A percentile compares a stretch with the other conserved stretches of the same genome.
These are phyloP conservation scores for Cyclaneusma minus DNA, from an alignment of 2,329 filamentous ascomycete genomes.

Conservation along the genomic window DNA sequence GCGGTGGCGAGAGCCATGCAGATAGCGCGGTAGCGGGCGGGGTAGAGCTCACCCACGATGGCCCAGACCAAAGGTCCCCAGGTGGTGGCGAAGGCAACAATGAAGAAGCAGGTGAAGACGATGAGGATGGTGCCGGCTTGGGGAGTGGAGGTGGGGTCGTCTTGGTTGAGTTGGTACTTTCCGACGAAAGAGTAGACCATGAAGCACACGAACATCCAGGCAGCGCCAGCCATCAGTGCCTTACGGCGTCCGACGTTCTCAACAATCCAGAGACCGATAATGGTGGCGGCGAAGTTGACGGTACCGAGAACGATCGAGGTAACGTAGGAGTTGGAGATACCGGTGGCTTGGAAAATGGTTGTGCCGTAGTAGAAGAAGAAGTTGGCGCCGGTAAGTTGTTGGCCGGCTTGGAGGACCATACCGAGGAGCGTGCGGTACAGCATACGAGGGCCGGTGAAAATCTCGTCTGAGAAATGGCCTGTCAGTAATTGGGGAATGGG, in stretches of 20 bases:
- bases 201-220: constrained; percentile 46
- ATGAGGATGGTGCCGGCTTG: constrained; percentile 43
- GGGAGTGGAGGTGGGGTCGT: constrained; percentile 27
- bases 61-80: constrained; percentile 60
- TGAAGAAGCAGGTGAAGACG: constrained; percentile 51
- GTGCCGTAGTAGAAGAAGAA: constrained; percentile 55
- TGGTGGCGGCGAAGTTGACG: constrained; percentile 53
- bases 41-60: constrained; percentile 50
- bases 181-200: constrained; percentile 37
- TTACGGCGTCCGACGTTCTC: constrained; percentile 49
- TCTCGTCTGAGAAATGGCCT: constrained; percentile 38
- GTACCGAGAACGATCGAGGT: constrained; percentile 53
- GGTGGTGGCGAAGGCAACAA: constrained; percentile 48
- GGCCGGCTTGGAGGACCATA: constrained; percentile 45
- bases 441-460: constrained; percentile 55
- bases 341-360: constrained; percentile 50
- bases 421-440: constrained; percentile 47
- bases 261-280: constrained; percentile 48
- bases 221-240: constrained; percentile 44
- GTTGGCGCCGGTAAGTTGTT: constrained; percentile 54
- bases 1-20: constrained; percentile 45
- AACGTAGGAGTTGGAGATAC: constrained; percentile 47
- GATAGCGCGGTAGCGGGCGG: constrained; percentile 42
- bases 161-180: constrained; percentile 26
- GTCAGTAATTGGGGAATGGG: constrained; percentile 40